phyloP scores from a whole-genome alignment of 805 yeast species.

The Metschnikowia gelsemii region DNA sequence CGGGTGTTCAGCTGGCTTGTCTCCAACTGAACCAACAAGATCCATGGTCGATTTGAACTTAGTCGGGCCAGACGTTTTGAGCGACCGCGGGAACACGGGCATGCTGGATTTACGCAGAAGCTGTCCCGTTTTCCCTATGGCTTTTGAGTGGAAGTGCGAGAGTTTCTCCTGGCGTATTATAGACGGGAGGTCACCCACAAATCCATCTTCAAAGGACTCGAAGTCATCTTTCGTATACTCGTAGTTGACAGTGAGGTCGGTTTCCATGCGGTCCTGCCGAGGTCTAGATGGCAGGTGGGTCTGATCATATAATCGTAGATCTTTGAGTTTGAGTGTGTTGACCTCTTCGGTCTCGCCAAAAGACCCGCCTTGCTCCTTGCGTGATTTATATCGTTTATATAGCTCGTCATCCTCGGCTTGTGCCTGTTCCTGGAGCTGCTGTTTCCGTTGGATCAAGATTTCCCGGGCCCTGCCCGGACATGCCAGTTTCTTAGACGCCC shows the following conservation, averaged over 20 bases:
- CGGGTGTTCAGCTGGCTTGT: conserved; percentile 22
- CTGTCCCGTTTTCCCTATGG: background rate
- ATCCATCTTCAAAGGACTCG: conserved; percentile 40
- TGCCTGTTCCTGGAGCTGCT: conserved; percentile 31
- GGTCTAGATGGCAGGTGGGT: conserved; percentile 11
- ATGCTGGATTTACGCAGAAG: conserved; percentile 22
- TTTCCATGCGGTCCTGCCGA: conserved; percentile 27
- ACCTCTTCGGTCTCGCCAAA: conserved; percentile 20
- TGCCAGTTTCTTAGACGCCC: conserved; percentile 10
- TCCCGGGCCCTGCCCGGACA: conserved; percentile 24
- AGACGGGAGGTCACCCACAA: conserved; percentile 24
- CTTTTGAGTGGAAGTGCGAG: conserved; percentile 11
- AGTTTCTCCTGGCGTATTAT: conserved; percentile 14
- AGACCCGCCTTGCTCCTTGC: conserved; percentile 5
- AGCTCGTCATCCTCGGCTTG: conserved; percentile 36
- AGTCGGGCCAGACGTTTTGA: conserved; percentile 18
- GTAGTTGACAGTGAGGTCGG: conserved; percentile 36
- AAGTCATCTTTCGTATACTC: conserved; percentile 39
- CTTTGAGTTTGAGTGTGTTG: conserved; percentile 32
- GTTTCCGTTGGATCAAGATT: conserved; percentile 24
- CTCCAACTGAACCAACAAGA: conserved; percentile 19
- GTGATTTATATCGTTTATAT: conserved; percentile 18
- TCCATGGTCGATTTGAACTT: conserved; percentile 38
- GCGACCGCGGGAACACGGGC: conserved; percentile 22
- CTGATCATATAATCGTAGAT: conserved; percentile 22